phyloP scores from a whole-genome alignment of 495 filamentous ascomycete genomes.

The Lophiostoma macrostomum region DNA sequence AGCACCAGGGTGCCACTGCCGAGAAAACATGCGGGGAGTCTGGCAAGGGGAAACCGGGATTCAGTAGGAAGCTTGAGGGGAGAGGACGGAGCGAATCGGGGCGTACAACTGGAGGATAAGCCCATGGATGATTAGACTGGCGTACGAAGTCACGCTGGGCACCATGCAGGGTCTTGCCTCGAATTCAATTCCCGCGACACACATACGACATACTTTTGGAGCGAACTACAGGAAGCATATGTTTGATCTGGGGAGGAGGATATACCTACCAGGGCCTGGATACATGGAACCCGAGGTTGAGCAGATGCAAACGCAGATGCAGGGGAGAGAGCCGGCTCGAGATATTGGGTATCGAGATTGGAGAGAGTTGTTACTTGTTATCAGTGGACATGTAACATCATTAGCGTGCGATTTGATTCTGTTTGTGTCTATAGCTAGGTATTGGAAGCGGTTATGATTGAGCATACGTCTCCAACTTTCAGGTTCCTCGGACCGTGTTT shows the following conservation, averaged over 20 bases:
- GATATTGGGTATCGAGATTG: too few species aligned
- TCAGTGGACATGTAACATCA: conserved; percentile 26
- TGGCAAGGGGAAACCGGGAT: conserved; percentile 37
- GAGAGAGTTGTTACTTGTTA: too few species aligned
- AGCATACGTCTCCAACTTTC: conserved; percentile 18
- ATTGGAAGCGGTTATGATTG: conserved; percentile 26
- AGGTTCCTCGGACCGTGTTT: too few species aligned
- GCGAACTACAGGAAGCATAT: too few species aligned
- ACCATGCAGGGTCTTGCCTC: too few species aligned
- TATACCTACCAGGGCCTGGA: too few species aligned
- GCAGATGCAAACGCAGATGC: too few species aligned
- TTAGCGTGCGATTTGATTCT: conserved; percentile 13
- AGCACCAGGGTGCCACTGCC: conserved; percentile 37
- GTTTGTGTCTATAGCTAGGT: conserved; percentile 15
- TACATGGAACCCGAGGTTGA: too few species aligned
- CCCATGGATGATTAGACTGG: conserved; percentile 75
- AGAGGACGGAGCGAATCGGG: conserved; percentile 43
- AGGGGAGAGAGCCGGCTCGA: too few species aligned
- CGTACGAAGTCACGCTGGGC: neutral
- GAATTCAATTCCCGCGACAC: too few species aligned
- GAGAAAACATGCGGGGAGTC: conserved; percentile 24
- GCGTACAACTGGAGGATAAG: conserved; percentile 77
- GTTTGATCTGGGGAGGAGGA: too few species aligned
- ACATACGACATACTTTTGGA: too few species aligned
- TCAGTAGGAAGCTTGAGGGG: conserved; percentile 41